These are phyloP conservation scores for Podospora appendiculata DNA, from an alignment of 495 filamentous ascomycete genomes.

Conservation along the genomic window DNA sequence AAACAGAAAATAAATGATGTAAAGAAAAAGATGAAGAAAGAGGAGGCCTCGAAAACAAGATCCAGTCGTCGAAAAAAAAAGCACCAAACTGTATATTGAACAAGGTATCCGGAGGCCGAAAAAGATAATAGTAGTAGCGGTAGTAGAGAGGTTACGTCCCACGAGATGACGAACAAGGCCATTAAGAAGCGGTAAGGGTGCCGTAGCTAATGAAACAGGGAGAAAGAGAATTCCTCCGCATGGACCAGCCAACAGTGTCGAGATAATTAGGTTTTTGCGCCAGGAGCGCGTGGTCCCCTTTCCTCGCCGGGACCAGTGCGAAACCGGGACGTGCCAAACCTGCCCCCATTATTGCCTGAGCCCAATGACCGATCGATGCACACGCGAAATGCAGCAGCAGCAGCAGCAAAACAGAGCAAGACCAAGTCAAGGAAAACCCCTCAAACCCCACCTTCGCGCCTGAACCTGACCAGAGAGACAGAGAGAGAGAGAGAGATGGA, in stretches of 20 bases:
- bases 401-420: constrained; percentile 16
- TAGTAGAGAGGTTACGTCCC: constrained; percentile 8
- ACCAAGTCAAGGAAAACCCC: constrained; percentile 18
- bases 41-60: not conserved
- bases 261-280: constrained; percentile 44
- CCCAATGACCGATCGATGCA: constrained; percentile 32
- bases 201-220: constrained; percentile 46
- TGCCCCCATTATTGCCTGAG: constrained; percentile 36
- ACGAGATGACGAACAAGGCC: constrained; percentile 15
- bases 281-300: constrained; percentile 28
- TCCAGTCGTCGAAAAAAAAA: constrained; percentile 1
- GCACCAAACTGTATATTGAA: constrained; percentile 25
- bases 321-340: constrained; percentile 36
- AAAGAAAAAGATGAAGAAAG: constrained; percentile 13
- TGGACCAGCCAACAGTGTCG: constrained; percentile 48
- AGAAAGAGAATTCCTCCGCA: constrained; percentile 31
- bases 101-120: constrained; percentile 30
- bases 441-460: constrained; percentile 14
- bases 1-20: constrained; percentile 5
- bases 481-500: not conserved
- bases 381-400: constrained; percentile 20
- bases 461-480: constrained; percentile 14
- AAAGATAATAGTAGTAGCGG: constrained; percentile 12
- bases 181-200: constrained; percentile 36
- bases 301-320: constrained; percentile 24